These are phyloP conservation scores for Suhomyces ambrosiae DNA, from an alignment of 1,139 yeast genomes.

Conservation along the genomic window DNA sequence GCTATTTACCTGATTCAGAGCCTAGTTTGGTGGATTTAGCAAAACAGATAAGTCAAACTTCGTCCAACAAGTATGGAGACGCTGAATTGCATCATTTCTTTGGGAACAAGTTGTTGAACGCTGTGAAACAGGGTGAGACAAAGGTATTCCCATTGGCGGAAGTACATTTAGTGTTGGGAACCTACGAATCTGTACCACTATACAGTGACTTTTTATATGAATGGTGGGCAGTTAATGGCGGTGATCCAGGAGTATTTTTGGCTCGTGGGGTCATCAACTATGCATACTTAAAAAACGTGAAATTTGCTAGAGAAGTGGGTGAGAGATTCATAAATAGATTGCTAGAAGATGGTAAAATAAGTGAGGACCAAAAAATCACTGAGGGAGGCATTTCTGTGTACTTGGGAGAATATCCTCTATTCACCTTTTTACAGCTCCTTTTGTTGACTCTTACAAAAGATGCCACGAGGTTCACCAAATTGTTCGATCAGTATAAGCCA, in stretches of 20 bases:
- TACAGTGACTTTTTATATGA: conserved; percentile 58
- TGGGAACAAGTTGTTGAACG: conserved; percentile 61
- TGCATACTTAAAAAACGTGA: conserved; percentile 61
- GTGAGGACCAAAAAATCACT: conserved; percentile 16
- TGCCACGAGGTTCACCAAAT: conserved; percentile 49
- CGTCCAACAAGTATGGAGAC: conserved; percentile 64
- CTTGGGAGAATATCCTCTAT: conserved; percentile 35
- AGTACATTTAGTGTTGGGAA: conserved; percentile 69
- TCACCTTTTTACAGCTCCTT: conserved; percentile 73
- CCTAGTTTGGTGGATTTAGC: conserved; percentile 68
- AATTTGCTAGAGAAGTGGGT: conserved; percentile 54
- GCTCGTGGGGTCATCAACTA: conserved; percentile 72
- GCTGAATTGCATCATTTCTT: conserved; percentile 72
- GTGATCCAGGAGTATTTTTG: conserved; percentile 55
- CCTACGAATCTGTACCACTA: conserved; percentile 55
- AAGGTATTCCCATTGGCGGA: conserved; percentile 48
- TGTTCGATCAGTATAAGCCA: conserved; percentile 48
- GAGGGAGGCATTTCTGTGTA: conserved; percentile 21
- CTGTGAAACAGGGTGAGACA: conserved; percentile 21
- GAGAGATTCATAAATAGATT: conserved; percentile 40
- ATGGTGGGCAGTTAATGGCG: conserved; percentile 55
- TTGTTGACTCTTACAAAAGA: conserved; percentile 62
- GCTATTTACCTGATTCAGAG: conserved; percentile 61
- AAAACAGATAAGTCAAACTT: conserved; percentile 57
- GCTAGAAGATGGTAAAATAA: conserved; percentile 15